phyloP scores from a whole-genome alignment of 1,284 basidiomycete species.

The Moniliella sp. region DNA sequence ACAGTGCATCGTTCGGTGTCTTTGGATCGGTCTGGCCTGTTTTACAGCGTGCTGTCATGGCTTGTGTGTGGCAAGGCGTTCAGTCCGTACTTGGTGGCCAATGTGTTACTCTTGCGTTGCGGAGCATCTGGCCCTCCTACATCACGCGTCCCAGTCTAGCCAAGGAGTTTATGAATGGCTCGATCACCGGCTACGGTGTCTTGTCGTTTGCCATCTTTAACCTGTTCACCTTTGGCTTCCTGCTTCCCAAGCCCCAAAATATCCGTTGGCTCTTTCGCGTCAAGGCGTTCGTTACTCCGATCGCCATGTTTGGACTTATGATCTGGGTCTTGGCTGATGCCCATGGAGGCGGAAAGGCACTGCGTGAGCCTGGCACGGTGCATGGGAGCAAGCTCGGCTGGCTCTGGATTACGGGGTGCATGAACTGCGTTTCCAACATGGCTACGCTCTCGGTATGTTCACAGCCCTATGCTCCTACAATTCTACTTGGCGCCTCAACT shows the following conservation, averaged over 20 bases:
- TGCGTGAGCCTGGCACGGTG: constrained; percentile 46
- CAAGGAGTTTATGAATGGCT: no score
- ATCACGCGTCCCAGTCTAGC: constrained; percentile 47
- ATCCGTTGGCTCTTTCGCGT: constrained; percentile 60
- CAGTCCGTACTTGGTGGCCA: constrained; percentile 45
- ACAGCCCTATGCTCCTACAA: no score
- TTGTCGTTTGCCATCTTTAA: constrained; percentile 70
- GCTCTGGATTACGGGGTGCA: constrained; percentile 46
- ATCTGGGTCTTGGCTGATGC: constrained; percentile 60
- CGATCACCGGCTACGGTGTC: constrained; percentile 50
- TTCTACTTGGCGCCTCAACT: no score
- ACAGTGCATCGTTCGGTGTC: constrained; percentile 58
- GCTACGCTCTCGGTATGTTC: constrained; percentile 13
- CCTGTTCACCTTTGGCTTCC: constrained; percentile 53
- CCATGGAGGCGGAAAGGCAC: constrained; percentile 50
- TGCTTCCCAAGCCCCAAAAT: constrained; percentile 60
- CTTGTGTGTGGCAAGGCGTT: constrained; percentile 40
- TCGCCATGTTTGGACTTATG: constrained; percentile 46
- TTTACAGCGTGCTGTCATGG: constrained; percentile 51
- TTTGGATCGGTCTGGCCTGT: constrained; percentile 62
- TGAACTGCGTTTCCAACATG: constrained; percentile 16
- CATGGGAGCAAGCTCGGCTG: constrained; percentile 52
- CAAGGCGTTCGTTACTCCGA: constrained; percentile 47
- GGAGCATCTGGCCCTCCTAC: constrained; percentile 44
- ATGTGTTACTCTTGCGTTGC: constrained; percentile 49